phyloP scores from a whole-genome alignment of 139 green algal genomes.

The Chlamydomonas schloesseri region DNA sequence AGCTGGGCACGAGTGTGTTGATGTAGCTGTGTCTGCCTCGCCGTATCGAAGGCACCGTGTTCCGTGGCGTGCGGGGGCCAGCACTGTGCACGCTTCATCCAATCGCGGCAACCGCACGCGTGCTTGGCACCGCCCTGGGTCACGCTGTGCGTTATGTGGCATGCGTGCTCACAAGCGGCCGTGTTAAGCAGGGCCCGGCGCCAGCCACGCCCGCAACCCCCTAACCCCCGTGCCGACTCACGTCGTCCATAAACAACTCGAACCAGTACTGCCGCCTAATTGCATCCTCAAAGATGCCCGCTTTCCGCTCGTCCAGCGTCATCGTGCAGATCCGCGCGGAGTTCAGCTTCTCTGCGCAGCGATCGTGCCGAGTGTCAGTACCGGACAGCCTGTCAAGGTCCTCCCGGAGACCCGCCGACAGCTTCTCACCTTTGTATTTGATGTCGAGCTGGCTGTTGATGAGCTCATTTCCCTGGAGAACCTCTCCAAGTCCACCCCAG shows the following conservation, averaged over 20 bases:
- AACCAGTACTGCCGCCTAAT: constrained; percentile 87
- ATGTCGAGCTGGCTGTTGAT: constrained; percentile 93
- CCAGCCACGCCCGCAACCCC: too few relatives aligned
- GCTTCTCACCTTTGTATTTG: constrained; percentile 77
- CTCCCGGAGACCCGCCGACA: too few relatives aligned
- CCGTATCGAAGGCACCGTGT: too few relatives aligned
- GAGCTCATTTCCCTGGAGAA: constrained; percentile 96
- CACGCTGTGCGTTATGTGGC: too few relatives aligned
- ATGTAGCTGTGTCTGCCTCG: too few relatives aligned
- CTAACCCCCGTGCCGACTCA: not conserved
- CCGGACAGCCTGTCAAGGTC: not conserved
- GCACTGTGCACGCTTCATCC: too few relatives aligned
- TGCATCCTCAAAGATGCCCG: constrained; percentile 80
- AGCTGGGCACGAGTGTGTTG: too few relatives aligned
- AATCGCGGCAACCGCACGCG: too few relatives aligned
- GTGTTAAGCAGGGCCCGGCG: too few relatives aligned
- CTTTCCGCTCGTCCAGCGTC: constrained; percentile 71
- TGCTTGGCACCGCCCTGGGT: too few relatives aligned
- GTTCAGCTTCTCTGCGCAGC: not conserved
- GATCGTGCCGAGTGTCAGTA: not conserved
- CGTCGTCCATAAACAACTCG: constrained; percentile 74
- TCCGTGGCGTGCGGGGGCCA: too few relatives aligned
- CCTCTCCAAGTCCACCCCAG: constrained; percentile 96
- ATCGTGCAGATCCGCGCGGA: constrained; percentile 75
- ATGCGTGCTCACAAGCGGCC: too few relatives aligned